These are phyloP conservation scores for Fusarium metavorans DNA, from an alignment of 2,329 filamentous ascomycete species.

Conservation along the genomic window DNA sequence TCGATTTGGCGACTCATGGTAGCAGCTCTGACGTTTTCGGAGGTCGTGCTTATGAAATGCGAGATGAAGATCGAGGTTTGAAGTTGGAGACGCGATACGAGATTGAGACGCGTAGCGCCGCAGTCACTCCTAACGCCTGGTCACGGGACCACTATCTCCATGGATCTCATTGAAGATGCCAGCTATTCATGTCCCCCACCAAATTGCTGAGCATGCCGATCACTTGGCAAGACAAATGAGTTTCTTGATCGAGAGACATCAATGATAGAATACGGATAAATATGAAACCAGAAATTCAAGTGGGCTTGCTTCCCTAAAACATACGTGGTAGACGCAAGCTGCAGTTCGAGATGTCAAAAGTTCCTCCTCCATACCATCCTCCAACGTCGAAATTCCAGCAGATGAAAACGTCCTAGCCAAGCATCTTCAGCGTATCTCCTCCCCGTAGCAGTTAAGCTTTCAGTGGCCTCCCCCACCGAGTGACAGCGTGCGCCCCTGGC, in stretches of 20 bases:
- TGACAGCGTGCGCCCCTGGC: slow-evolving; percentile 29
- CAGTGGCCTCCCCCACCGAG: slow-evolving; percentile 20
- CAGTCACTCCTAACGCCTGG: slow-evolving; percentile 22
- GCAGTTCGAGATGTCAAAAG: not conserved
- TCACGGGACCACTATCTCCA: slow-evolving; percentile 24
- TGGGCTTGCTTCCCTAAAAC: not conserved
- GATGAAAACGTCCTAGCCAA: not conserved
- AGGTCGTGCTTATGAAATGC: not conserved
- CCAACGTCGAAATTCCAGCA: not conserved
- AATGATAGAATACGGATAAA: not conserved
- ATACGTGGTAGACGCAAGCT: not conserved
- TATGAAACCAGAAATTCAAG: not conserved
- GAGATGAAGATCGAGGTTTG: not conserved
- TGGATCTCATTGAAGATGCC: not conserved
- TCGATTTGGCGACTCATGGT: slow-evolving; percentile 81
- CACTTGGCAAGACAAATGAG: slow-evolving; percentile 18
- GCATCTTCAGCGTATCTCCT: slow-evolving; percentile 1
- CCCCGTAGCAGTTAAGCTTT: slow-evolving; percentile 27
- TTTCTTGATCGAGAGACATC: not conserved
- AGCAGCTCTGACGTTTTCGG: not conserved
- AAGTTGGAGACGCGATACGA: slow-evolving; percentile 19
- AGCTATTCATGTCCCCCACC: slow-evolving; percentile 12
- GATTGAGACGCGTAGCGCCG: slow-evolving; percentile 21
- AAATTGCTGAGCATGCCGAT: slow-evolving; percentile 23
- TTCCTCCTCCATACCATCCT: slow-evolving; percentile 16